These are phyloP conservation scores for Geranium incanum DNA, from an alignment of 441 rosid genomes.

Conservation along the genomic window DNA sequence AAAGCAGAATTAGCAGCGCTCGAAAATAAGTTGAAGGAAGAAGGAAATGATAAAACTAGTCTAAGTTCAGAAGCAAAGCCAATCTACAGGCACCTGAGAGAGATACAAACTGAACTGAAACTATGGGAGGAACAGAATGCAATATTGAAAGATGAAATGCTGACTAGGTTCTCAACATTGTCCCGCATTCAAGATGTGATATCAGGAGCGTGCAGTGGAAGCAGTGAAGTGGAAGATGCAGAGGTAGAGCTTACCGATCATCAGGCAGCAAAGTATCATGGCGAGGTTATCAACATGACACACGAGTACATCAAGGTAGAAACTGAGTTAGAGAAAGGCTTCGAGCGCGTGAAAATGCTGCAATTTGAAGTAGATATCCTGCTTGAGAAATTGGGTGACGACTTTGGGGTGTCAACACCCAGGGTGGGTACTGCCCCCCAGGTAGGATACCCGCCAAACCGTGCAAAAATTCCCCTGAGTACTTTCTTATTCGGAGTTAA, in stretches of 20 bases:
- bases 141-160: constrained; percentile 59
- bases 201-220: constrained; percentile 30
- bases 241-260: constrained; percentile 33
- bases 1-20: constrained; percentile 36
- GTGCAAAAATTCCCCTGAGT: constrained; percentile 54
- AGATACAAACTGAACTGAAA: constrained; percentile 60
- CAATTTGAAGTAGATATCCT: constrained; percentile 47
- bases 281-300: constrained; percentile 84
- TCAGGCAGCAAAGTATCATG: constrained; percentile 77
- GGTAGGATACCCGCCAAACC: constrained; percentile 10
- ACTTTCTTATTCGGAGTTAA: constrained; percentile 83
- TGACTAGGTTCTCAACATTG: constrained; percentile 43
- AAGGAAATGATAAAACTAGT: constrained; percentile 21
- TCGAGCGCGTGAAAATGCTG: constrained; percentile 37
- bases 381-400: constrained; percentile 42
- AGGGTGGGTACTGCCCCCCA: constrained; percentile 16
- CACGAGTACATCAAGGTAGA: constrained; percentile 71
- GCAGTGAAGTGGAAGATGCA: constrained; percentile 22
- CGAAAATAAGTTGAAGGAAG: constrained; percentile 21
- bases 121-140: constrained; percentile 70
- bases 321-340: constrained; percentile 43
- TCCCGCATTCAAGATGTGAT: constrained; percentile 66
- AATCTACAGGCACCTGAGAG: constrained; percentile 61
- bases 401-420: constrained; percentile 38
- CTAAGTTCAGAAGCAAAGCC: constrained; percentile 50